Evolutionary conservation across 176 grass and related monocot genomes (phyloP).

Genomic region (Pontederia paniculata): DNA sequence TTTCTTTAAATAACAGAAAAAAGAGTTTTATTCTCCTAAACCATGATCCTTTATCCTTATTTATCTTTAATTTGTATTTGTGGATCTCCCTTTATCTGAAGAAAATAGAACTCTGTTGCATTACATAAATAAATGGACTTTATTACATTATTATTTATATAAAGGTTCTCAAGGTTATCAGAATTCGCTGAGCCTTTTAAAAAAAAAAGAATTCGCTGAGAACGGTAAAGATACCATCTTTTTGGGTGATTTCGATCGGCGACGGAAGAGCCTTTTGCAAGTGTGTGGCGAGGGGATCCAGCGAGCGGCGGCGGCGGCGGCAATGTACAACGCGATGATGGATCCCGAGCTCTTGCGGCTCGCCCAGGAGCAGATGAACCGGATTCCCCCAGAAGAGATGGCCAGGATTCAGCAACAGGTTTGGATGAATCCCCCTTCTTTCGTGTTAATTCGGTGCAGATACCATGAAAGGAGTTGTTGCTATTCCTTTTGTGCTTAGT

Average conservation of each 20-base stretch:
- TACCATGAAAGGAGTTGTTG: not conserved
- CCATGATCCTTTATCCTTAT: too few species aligned
- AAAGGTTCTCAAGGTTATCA: too few species aligned
- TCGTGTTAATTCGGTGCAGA: not conserved
- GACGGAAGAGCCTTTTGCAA: too few species aligned
- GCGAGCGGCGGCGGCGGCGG: not conserved
- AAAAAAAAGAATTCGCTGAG: too few species aligned
- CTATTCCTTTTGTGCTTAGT: not conserved
- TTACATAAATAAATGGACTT: too few species aligned
- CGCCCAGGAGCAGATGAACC: slow-evolving; percentile 97
- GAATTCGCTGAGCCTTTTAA: too few species aligned
- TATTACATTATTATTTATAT: too few species aligned
- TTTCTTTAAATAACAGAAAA: too few species aligned
- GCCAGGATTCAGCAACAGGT: slow-evolving; percentile 95
- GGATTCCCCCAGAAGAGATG: slow-evolving; percentile 74
- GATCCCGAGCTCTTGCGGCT: slow-evolving; percentile 82
- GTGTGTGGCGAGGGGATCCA: not conserved
- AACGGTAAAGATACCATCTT: not conserved
- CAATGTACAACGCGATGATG: slow-evolving; percentile 64
- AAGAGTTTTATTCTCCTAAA: too few species aligned
- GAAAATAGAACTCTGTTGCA: too few species aligned
- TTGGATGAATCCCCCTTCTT: not conserved
- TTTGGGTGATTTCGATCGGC: not conserved
- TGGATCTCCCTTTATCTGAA: too few species aligned
- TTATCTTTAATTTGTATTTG: too few species aligned